phyloP scores from a whole-genome alignment of 768 basidiomycete species.

The Lentinus brumalis region DNA sequence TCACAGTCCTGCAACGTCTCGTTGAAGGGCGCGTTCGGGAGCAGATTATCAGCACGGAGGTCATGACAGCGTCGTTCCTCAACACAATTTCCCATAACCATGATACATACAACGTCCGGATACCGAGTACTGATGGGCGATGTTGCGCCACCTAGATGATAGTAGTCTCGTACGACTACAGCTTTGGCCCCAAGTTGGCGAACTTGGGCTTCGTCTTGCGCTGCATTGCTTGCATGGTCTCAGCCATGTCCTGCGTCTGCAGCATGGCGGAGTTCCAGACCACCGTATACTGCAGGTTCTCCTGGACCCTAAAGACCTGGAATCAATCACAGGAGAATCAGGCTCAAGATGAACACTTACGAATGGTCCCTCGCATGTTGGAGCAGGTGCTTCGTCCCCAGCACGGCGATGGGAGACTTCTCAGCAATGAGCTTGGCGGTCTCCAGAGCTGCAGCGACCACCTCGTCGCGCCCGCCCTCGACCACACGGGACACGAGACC shows the following conservation, averaged over 20 bases:
- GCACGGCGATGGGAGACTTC: slow-evolving; percentile 81
- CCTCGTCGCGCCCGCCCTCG: slow-evolving; percentile 63
- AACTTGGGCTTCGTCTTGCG: slow-evolving; percentile 22
- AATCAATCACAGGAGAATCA: no score
- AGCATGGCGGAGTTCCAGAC: slow-evolving; percentile 58
- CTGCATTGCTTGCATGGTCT: slow-evolving; percentile 20
- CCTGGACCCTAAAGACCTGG: slow-evolving; percentile 41
- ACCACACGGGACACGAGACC: slow-evolving; percentile 80
- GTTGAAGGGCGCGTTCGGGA: no score
- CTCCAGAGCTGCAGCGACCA: slow-evolving; percentile 64
- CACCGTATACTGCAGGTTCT: slow-evolving; percentile 59
- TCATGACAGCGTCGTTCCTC: no score
- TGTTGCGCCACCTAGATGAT: no score
- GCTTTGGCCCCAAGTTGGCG: slow-evolving; percentile 15
- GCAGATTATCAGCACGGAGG: no score
- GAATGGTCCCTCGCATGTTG: slow-evolving; percentile 79
- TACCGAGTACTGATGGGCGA: no score
- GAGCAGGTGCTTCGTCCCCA: slow-evolving; percentile 76
- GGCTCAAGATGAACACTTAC: no score
- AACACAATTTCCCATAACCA: no score
- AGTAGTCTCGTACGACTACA: background rate
- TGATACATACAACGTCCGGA: no score
- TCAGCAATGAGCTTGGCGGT: slow-evolving; percentile 64
- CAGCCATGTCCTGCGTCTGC: slow-evolving; percentile 39
- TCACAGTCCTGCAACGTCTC: no score